These are phyloP conservation scores for Apiospora aurea DNA, from an alignment of 2,329 filamentous ascomycete genomes.

Conservation along the genomic window DNA sequence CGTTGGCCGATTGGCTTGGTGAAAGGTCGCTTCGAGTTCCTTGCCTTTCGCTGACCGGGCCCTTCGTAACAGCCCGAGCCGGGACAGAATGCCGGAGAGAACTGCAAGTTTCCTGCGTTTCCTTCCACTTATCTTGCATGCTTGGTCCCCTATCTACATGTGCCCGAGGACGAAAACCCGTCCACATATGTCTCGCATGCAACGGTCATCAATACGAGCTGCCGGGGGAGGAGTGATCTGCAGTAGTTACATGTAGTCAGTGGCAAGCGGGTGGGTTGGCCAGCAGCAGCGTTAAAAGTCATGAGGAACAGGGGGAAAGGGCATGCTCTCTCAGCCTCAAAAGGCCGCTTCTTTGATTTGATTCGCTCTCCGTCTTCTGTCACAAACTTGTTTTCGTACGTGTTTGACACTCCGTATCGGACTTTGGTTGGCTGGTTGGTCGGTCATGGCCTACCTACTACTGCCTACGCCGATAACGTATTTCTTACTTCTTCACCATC, in stretches of 20 bases:
- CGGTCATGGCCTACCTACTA: neutral
- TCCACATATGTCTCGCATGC: conserved; percentile 19
- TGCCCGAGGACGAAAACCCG: neutral
- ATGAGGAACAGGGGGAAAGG: neutral
- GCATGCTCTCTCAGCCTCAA: conserved; percentile 1
- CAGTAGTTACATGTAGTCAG: neutral
- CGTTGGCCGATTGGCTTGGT: neutral
- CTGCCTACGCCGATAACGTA: conserved; percentile 1
- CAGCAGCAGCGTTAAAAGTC: neutral
- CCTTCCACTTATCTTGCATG: neutral
- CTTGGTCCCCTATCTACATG: neutral
- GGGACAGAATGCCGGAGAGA: neutral
- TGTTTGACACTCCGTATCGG: neutral
- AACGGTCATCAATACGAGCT: conserved; percentile 19
- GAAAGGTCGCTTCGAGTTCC: neutral
- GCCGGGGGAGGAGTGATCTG: neutral
- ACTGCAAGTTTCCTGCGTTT: neutral
- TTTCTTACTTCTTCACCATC: conserved; percentile 2
- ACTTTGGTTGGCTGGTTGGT: neutral
- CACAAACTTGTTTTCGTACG: conserved; percentile 3
- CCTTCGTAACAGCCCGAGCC: neutral
- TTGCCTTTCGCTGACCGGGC: conserved; percentile 1
- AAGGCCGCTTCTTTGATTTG: neutral
- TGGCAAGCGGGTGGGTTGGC: neutral
- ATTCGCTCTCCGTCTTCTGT: neutral